Conservation (phyloP, 2,329 filamentous ascomycete genomes). For the Cercospora sp. region DNA sequence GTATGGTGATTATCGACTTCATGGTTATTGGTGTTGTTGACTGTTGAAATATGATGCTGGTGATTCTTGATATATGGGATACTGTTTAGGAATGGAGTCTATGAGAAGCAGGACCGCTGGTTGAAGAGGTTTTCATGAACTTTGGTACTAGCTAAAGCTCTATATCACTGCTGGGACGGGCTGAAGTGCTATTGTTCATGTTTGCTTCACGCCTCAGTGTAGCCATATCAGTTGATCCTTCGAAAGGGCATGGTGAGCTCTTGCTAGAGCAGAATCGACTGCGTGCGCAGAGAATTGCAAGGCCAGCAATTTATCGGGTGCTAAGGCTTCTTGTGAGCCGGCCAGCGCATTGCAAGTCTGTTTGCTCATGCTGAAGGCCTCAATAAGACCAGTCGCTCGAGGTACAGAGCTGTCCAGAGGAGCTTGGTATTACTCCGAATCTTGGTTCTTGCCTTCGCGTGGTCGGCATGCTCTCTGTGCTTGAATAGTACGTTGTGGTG, state of each 20-base stretch:
- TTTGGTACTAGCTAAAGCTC: no score
- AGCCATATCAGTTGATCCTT: not conserved
- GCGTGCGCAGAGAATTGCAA: not conserved
- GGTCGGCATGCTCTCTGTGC: not conserved
- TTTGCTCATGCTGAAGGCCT: not conserved
- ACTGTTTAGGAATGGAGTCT: not conserved
- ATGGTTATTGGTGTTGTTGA: not conserved
- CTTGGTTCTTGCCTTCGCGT: not conserved
- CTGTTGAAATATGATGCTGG: not conserved
- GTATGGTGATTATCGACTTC: no score
- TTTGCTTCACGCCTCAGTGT: not conserved
- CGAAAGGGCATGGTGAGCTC: not conserved
- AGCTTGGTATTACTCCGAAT: not conserved
- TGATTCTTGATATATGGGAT: not conserved
- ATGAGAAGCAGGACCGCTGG: no score
- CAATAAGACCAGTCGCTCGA: not conserved
- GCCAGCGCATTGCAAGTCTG: not conserved
- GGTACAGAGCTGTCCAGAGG: not conserved
- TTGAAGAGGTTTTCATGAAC: no score
- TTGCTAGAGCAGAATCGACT: not conserved
- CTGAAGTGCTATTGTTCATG: not conserved
- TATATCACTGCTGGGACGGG: not conserved
- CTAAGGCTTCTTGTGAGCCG: not conserved
- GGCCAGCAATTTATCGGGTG: not conserved
- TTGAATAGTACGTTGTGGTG: not conserved